phyloP scores from a whole-genome alignment of 2,329 filamentous ascomycete genomes.

The Simplicillium aogashimaense region DNA sequence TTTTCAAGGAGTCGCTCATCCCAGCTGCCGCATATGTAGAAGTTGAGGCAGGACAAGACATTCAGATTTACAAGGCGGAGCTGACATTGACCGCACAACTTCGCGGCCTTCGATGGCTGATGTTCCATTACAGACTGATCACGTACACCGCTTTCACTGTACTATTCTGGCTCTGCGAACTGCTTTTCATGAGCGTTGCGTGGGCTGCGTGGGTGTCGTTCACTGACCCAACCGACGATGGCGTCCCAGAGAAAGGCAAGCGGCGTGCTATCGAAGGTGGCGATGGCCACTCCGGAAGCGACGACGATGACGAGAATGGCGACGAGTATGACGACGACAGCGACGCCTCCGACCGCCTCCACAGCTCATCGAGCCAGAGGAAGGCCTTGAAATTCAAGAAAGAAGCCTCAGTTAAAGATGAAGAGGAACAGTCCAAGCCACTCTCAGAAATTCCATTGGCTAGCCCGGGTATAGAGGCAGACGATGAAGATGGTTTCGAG shows the following conservation, averaged over 20 bases:
- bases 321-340: slow-evolving; percentile 20
- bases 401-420: slow-evolving; percentile 14
- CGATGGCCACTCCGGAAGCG: slow-evolving; percentile 6
- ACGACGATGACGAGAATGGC: slow-evolving; percentile 12
- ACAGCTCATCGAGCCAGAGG: slow-evolving; percentile 28
- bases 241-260: slow-evolving; percentile 5
- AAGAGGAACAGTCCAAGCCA: slow-evolving; percentile 13
- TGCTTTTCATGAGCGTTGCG: slow-evolving; percentile 53
- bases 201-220: slow-evolving; percentile 48
- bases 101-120: slow-evolving; percentile 68
- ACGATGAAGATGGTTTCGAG: slow-evolving; percentile 29
- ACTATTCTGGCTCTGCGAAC: slow-evolving; percentile 68
- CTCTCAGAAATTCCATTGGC: slow-evolving; percentile 22
- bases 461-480: slow-evolving; percentile 28
- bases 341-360: slow-evolving; percentile 29
- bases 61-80: slow-evolving; percentile 67
- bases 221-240: slow-evolving; percentile 7
- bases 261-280: slow-evolving; percentile 6
- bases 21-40: slow-evolving; percentile 47
- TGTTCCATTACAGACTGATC: slow-evolving; percentile 72
- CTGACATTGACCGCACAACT: slow-evolving; percentile 67
- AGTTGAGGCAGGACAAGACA: slow-evolving; percentile 54
- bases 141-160: slow-evolving; percentile 59
- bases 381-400: slow-evolving; percentile 27
- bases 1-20: slow-evolving; percentile 32